Evolutionary conservation across 2,329 filamentous ascomycete genomes (phyloP), one percentile per base, ranked within the genome.

Genomic region (Neofusicoccum umdonicola): DNA sequence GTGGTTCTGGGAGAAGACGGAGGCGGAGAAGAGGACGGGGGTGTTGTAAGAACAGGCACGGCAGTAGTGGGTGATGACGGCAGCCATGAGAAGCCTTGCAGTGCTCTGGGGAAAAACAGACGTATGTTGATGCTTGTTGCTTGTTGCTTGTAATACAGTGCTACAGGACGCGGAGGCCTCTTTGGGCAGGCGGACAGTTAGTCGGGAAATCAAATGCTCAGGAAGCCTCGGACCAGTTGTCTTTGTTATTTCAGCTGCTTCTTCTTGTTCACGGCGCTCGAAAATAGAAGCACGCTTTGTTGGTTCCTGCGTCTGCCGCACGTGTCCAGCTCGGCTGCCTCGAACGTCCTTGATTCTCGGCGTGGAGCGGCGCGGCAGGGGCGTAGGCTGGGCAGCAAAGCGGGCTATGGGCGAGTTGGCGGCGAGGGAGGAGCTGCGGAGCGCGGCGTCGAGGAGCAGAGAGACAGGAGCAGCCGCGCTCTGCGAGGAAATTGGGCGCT

Each of bases 1-100:
- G 51, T 80, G 76, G 63, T 79, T 77, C 67, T 79, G 71, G 31
- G 76, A 80, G 71, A 81, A 82, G 50, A 80, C 76, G 48, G 74
- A 74, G 50, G 76, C 71, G 65, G 78, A 77, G 68, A 78, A 80
- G 37, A 75, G 69, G 34, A 81, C 72, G 56, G 78, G 72, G 41
- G 78, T 77, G 66, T 75, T 75, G 67, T 75, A 76, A 64, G 71
- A 72, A 71, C 77, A 79, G 50, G 63, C 60, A 58, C 69, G 66
- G 72, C 77, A 79, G 67, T 76, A 71, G 70, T 79, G 76, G 35
- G 73, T 68, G 62, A 79, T 72, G 52, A 76, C 69, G 47, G 77
- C 74, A 61, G 73, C 74, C 77, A 79, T 78, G 50, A 34, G 47
- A 22, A 22, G 22, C 22, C 3, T 39, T 6, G n/a, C 22, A 22